These are phyloP conservation scores for Hirsutella thompsonii DNA, from an alignment of 2,329 filamentous ascomycete genomes.

Conservation along the genomic window DNA sequence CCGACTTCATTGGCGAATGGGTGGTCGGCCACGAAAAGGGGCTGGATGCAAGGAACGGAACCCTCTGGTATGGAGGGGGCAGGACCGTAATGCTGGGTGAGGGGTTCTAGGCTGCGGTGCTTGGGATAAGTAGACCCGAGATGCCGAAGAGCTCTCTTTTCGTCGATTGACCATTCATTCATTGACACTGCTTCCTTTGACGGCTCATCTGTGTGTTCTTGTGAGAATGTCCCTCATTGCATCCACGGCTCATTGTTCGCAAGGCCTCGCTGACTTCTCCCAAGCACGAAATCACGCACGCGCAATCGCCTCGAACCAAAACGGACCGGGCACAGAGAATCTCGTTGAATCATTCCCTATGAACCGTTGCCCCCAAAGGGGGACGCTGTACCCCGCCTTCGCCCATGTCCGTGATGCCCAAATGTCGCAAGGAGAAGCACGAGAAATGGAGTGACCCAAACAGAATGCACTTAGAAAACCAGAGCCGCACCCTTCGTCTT, in stretches of 20 bases:
- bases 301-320: neutral
- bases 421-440: slow-evolving; percentile 28
- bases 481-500: slow-evolving; percentile 99
- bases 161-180: too few relatives aligned
- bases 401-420: slow-evolving; percentile 36
- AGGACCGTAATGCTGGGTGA: slow-evolving; percentile 52
- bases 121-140: too few relatives aligned
- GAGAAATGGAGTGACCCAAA: slow-evolving; percentile 26
- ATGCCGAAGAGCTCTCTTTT: too few relatives aligned
- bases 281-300: neutral
- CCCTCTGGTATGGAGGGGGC: slow-evolving; percentile 80
- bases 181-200: too few relatives aligned
- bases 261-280: neutral
- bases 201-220: too few relatives aligned
- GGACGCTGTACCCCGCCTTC: slow-evolving; percentile 31
- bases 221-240: too few relatives aligned
- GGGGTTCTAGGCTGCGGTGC: slow-evolving; percentile 33
- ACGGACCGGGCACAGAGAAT: slow-evolving; percentile 7
- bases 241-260: too few relatives aligned
- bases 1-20: slow-evolving; percentile 55
- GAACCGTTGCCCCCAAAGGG: slow-evolving; percentile 26
- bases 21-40: slow-evolving; percentile 76
- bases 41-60: slow-evolving; percentile 60
- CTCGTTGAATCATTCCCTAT: slow-evolving; percentile 30
- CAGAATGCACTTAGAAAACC: slow-evolving; percentile 77